A percentile compares a stretch with the other conserved stretches of the same genome.
These are phyloP conservation scores for Podospora tetraspora DNA, from an alignment of 495 filamentous ascomycete genomes.

Conservation along the genomic window DNA sequence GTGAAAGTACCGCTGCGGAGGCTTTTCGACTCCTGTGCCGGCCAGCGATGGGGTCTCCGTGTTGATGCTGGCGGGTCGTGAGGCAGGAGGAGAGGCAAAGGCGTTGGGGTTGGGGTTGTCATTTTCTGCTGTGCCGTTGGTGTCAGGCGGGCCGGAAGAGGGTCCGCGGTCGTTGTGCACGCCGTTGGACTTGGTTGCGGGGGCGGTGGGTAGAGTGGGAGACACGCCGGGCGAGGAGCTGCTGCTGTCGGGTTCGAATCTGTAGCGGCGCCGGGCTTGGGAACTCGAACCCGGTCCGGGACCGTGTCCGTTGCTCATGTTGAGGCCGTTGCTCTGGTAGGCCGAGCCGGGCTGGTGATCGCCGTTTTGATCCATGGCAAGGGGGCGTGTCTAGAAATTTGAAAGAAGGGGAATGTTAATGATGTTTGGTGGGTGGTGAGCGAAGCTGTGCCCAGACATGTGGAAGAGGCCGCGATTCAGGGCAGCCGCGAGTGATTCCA, in stretches of 20 bases:
- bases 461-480: background rate
- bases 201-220: background rate
- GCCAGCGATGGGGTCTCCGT: conserved; percentile 45
- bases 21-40: conserved; percentile 26
- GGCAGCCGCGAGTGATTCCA: background rate
- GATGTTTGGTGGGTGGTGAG: background rate
- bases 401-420: background rate
- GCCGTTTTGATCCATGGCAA: background rate
- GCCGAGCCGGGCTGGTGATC: background rate
- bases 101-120: conserved; percentile 46
- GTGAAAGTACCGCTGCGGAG: conserved; percentile 60
- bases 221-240: background rate
- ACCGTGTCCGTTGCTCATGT: background rate
- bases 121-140: background rate
- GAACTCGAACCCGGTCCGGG: background rate
- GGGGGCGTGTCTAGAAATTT: background rate
- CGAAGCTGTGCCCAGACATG: background rate
- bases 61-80: conserved; percentile 47
- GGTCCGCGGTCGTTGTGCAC: background rate
- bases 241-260: background rate
- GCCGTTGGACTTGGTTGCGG: background rate
- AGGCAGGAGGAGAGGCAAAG: conserved; percentile 52
- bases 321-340: background rate
- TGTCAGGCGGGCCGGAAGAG: background rate
- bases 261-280: background rate